Conservation (phyloP, 106 monocot species). For the Dendrobium chrysotoxum region DNA sequence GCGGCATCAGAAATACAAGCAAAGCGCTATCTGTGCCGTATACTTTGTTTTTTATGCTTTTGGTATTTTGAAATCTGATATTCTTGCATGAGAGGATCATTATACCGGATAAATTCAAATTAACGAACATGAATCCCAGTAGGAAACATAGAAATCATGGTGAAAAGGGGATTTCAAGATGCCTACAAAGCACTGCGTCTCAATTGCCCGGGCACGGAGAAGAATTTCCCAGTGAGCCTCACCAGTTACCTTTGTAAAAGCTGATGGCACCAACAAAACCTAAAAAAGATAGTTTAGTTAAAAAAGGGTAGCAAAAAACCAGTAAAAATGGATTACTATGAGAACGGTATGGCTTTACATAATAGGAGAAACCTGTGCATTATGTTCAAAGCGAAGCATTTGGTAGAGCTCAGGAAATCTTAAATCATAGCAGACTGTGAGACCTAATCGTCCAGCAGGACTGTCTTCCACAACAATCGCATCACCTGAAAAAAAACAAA, state of each 20-base stretch:
- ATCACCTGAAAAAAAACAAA: conserved; percentile 33
- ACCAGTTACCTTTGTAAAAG: conserved; percentile 88
- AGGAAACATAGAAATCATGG: conserved; percentile 12
- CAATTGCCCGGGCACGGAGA: conserved; percentile 89
- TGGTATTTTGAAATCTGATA: neutral
- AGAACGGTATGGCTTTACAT: neutral
- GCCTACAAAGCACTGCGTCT: conserved; percentile 90
- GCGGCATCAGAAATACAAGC: neutral
- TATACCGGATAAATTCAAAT: neutral
- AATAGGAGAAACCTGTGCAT: conserved; percentile 54
- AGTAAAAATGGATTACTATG: neutral
- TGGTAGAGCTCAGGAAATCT: conserved; percentile 94
- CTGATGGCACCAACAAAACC: conserved; percentile 90
- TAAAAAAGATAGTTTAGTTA: conserved; percentile 16
- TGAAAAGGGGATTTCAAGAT: neutral
- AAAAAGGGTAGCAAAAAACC: conserved; percentile 4
- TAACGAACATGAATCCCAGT: neutral
- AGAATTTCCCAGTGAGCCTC: conserved; percentile 96
- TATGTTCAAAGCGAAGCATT: conserved; percentile 64
- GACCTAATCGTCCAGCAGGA: conserved; percentile 69
- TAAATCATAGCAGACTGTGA: conserved; percentile 94
- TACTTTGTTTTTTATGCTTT: neutral
- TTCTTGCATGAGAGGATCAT: conserved; percentile 2
- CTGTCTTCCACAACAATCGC: conserved; percentile 61
- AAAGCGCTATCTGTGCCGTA: neutral